phyloP scores from a whole-genome alignment of 108 stramenopile genomes.

The Nannochloropsis gaditana region DNA sequence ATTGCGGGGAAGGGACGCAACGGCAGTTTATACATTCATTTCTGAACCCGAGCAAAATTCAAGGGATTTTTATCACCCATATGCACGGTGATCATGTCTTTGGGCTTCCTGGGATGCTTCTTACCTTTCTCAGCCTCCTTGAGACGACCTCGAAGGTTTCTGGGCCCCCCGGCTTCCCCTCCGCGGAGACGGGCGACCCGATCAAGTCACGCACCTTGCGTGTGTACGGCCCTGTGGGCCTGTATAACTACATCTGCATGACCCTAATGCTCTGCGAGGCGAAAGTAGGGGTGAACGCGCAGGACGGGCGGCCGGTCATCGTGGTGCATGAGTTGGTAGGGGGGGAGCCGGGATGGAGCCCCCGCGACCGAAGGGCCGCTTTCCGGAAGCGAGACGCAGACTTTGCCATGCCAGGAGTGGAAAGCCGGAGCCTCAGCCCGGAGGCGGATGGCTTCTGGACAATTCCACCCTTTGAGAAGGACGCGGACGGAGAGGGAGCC shows the following conservation, averaged over 20 bases:
- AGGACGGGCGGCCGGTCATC: not conserved
- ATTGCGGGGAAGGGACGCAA: conserved; percentile 88
- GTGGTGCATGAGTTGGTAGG: conserved; percentile 4
- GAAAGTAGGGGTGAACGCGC: not conserved
- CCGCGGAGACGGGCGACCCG: not conserved
- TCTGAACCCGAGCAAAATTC: not conserved
- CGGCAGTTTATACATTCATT: conserved; percentile 58
- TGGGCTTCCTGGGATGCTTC: conserved; percentile 38
- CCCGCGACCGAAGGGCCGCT: not conserved
- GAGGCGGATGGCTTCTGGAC: conserved; percentile 3
- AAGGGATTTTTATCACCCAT: conserved; percentile 36
- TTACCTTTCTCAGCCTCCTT: conserved; percentile 13
- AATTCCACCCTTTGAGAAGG: not conserved
- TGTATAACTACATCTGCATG: not conserved
- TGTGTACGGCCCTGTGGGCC: not conserved
- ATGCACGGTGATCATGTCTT: conserved; percentile 45
- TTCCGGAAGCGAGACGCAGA: not conserved
- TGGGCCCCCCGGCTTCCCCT: not conserved
- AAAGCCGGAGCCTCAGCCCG: not conserved
- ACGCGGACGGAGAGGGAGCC: not conserved
- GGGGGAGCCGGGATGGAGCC: not conserved
- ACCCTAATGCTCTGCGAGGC: not conserved
- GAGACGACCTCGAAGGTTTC: not conserved
- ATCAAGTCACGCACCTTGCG: conserved; percentile 2
- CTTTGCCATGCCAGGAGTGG: conserved; percentile 5